These are phyloP conservation scores for Boletellus deceptivus DNA, from an alignment of 1,284 basidiomycete genomes.

Conservation along the genomic window DNA sequence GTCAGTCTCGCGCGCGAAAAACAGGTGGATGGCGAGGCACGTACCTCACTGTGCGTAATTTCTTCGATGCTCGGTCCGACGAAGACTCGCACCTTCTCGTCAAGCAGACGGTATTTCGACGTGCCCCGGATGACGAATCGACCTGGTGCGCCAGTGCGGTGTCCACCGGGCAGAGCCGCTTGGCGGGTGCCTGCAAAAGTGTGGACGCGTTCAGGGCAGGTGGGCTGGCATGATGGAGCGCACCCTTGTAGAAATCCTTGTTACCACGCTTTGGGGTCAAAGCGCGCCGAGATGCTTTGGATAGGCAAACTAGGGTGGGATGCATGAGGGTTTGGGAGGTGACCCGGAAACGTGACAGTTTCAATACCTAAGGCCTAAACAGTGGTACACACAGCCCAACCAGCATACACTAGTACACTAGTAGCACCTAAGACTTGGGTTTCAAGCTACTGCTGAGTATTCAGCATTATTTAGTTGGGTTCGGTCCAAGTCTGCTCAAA, in stretches of 20 bases:
- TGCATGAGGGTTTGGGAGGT: constrained; percentile 45
- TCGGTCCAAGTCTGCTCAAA: too few species aligned
- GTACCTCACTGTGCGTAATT: constrained; percentile 60
- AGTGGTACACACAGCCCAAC: too few species aligned
- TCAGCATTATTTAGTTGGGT: too few species aligned
- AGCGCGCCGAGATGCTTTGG: constrained; percentile 78
- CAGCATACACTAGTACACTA: too few species aligned
- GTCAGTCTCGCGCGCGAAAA: background rate
- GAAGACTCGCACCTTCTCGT: constrained; percentile 80
- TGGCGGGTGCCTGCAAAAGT: constrained; percentile 68
- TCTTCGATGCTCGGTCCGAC: constrained; percentile 74
- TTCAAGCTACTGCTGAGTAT: too few species aligned
- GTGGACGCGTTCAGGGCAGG: constrained; percentile 1
- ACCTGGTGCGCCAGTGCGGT: constrained; percentile 84
- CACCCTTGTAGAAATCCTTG: constrained; percentile 94
- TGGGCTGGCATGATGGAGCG: constrained; percentile 9
- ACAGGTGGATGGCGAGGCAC: constrained; percentile 27
- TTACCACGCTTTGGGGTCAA: constrained; percentile 84
- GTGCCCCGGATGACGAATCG: constrained; percentile 73
- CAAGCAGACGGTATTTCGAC: constrained; percentile 75
- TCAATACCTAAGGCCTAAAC: too few species aligned
- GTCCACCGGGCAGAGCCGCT: constrained; percentile 77
- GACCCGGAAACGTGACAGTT: too few species aligned
- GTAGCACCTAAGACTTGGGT: too few species aligned
- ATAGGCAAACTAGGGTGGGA: constrained; percentile 61